Conservation (phyloP, 495 filamentous ascomycete genomes). For the Penicillium diatomitis region DNA sequence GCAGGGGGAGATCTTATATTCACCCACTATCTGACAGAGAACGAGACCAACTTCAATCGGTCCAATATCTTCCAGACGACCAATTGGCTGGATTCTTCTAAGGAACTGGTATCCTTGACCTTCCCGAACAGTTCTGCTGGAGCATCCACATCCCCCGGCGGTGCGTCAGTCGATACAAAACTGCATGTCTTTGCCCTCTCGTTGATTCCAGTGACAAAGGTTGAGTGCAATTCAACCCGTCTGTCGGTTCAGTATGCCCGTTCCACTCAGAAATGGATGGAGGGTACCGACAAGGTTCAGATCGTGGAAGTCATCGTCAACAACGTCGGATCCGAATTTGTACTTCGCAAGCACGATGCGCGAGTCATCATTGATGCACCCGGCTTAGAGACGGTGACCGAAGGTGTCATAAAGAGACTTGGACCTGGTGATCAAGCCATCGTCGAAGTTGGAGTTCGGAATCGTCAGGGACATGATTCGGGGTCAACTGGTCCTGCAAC, state of each 20-base stretch:
- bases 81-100: slow-evolving; percentile 37
- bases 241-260: slow-evolving; percentile 39
- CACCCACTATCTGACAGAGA: slow-evolving; percentile 36
- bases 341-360: slow-evolving; percentile 28
- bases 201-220: slow-evolving; percentile 6
- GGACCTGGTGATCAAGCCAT: slow-evolving; percentile 44
- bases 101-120: slow-evolving; percentile 32
- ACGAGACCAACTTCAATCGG: slow-evolving; percentile 38
- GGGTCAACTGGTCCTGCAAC: slow-evolving; percentile 16
- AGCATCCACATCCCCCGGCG: slow-evolving; percentile 12
- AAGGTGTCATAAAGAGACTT: slow-evolving; percentile 37
- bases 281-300: slow-evolving; percentile 35
- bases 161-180: slow-evolving; percentile 9
- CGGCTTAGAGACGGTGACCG: slow-evolving; percentile 27
- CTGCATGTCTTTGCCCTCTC: slow-evolving; percentile 22
- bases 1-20: slow-evolving; percentile 43
- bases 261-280: slow-evolving; percentile 43
- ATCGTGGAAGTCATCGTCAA: slow-evolving; percentile 43
- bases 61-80: slow-evolving; percentile 45
- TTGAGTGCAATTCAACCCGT: neutral
- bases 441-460: slow-evolving; percentile 37
- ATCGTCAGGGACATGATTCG: slow-evolving; percentile 4
- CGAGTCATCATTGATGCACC: slow-evolving; percentile 24
- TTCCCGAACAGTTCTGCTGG: slow-evolving; percentile 22
- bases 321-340: slow-evolving; percentile 37